Conservation (phyloP, 768 basidiomycete genomes). For the Tricholoma furcatifolium region DNA sequence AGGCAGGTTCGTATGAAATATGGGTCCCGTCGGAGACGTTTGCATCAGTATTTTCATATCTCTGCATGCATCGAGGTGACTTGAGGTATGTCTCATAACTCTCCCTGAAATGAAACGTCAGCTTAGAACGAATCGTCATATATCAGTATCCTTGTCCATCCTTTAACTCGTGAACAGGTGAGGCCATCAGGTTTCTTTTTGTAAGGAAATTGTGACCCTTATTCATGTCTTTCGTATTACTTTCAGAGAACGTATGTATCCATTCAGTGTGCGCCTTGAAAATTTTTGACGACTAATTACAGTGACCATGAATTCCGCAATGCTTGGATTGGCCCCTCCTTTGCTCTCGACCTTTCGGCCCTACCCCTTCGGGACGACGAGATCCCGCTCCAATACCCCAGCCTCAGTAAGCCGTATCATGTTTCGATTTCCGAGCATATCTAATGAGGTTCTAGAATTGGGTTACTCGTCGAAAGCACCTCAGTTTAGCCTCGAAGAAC, state of each 20-base stretch:
- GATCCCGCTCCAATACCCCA: constrained; percentile 68
- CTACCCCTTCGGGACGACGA: constrained; percentile 52
- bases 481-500: constrained; percentile 55
- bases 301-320: constrained; percentile 72
- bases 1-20: constrained; percentile 70
- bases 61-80: constrained; percentile 63
- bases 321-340: constrained; percentile 75
- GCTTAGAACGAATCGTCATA: not conserved
- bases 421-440: not conserved
- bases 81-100: constrained; percentile 49
- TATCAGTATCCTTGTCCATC: constrained; percentile 70
- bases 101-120: not conserved
- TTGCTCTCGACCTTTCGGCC: constrained; percentile 59
- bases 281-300: not conserved
- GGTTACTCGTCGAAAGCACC: constrained; percentile 63
- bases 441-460: constrained; percentile 41
- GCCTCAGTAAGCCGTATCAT: constrained; percentile 47
- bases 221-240: constrained; percentile 3
- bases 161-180: constrained; percentile 70
- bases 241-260: constrained; percentile 48
- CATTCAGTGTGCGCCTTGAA: not conserved
- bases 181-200: constrained; percentile 13
- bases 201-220: not conserved
- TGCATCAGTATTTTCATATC: constrained; percentile 72
- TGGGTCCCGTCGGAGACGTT: constrained; percentile 81